A percentile compares a stretch with the other conserved stretches of the same genome.
phyloP scores from a whole-genome alignment of 345 rosid genomes.

The Sisymbrium irio region DNA sequence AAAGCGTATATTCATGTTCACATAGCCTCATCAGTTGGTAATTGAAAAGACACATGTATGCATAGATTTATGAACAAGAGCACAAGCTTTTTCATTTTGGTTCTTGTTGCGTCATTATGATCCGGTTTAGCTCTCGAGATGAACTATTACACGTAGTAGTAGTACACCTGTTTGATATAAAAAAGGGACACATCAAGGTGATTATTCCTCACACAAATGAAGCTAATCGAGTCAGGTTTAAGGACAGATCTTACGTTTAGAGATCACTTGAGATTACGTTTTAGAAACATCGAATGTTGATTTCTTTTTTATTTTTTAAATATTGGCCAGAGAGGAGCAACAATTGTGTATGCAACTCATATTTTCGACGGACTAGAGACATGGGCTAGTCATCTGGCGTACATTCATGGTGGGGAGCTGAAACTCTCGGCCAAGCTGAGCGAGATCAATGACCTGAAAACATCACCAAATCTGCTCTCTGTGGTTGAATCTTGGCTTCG shows the following conservation, averaged over 20 bases:
- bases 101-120: background rate
- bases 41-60: background rate
- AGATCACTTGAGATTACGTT: background rate
- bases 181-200: background rate
- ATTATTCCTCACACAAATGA: background rate
- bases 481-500: slow-evolving; percentile 92
- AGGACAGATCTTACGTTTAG: background rate
- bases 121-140: background rate
- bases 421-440: slow-evolving; percentile 53
- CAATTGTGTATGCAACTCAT: slow-evolving; percentile 90
- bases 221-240: background rate
- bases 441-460: slow-evolving; percentile 60
- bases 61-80: background rate
- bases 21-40: background rate
- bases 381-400: slow-evolving; percentile 94
- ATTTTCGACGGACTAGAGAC: slow-evolving; percentile 91
- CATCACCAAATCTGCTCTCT: slow-evolving; percentile 69
- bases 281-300: background rate
- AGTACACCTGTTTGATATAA: background rate
- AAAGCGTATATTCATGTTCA: background rate
- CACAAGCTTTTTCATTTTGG: background rate
- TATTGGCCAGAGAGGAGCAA: slow-evolving; percentile 71
- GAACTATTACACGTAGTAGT: no score
- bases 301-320: background rate
- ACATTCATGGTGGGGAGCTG: slow-evolving; percentile 81